Conservation (phyloP, 352 stramenopile species). For the Phytopythium chamaehyphon region DNA sequence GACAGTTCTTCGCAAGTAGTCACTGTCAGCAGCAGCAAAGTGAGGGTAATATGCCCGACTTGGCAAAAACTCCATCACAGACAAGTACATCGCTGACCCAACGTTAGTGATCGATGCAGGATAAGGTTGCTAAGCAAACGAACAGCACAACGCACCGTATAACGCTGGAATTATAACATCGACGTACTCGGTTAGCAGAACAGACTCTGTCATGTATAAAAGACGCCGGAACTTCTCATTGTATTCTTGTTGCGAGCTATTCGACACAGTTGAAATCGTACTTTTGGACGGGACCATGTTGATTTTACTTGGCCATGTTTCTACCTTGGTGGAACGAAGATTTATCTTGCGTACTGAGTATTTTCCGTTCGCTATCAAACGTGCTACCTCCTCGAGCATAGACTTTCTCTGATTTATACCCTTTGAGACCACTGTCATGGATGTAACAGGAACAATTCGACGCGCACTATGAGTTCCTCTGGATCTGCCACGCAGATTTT, state of each 20-base stretch:
- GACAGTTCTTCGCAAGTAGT: slow-evolving; percentile 5
- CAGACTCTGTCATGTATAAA: slow-evolving; percentile 3
- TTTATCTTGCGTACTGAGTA: too few relatives aligned
- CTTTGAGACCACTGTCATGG: too few relatives aligned
- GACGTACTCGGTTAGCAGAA: not conserved
- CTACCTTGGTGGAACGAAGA: too few relatives aligned
- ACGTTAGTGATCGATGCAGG: not conserved
- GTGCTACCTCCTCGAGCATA: too few relatives aligned
- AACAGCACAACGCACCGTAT: not conserved
- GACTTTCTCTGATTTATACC: too few relatives aligned
- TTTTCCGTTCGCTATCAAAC: too few relatives aligned
- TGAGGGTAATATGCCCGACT: slow-evolving; percentile 11
- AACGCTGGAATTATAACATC: not conserved
- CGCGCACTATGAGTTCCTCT: too few relatives aligned
- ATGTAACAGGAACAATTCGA: too few relatives aligned
- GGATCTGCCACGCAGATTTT: not conserved
- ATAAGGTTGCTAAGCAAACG: not conserved
- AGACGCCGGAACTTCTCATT: not conserved
- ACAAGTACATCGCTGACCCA: not conserved
- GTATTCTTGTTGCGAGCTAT: not conserved
- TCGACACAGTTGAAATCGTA: not conserved
- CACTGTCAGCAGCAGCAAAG: slow-evolving; percentile 2
- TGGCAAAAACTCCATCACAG: not conserved
- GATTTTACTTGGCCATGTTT: too few relatives aligned
- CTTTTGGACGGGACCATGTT: too few relatives aligned